These are phyloP conservation scores for Clonostachys sp. DNA, from an alignment of 2,329 filamentous ascomycete species.

Conservation along the genomic window DNA sequence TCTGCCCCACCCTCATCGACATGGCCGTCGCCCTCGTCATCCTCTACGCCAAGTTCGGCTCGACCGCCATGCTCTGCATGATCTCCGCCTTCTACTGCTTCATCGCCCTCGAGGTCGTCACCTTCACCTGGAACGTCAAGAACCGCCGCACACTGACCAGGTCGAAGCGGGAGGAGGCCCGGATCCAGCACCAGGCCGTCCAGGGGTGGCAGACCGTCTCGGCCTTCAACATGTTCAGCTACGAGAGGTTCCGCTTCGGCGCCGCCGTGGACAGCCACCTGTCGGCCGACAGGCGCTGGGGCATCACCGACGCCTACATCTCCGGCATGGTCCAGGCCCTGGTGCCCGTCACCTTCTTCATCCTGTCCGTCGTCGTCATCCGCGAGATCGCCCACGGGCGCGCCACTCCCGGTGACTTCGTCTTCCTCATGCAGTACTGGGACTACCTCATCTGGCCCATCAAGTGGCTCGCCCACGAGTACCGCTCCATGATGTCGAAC, in stretches of 20 bases:
- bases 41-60: slow-evolving; percentile 58
- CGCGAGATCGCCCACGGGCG: slow-evolving; percentile 43
- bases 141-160: slow-evolving; percentile 29
- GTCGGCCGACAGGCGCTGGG: slow-evolving; percentile 13
- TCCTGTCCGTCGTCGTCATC: slow-evolving; percentile 62
- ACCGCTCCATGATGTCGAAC: slow-evolving; percentile 32
- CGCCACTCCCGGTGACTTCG: slow-evolving; percentile 63
- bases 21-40: slow-evolving; percentile 55
- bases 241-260: slow-evolving; percentile 50
- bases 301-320: slow-evolving; percentile 51
- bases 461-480: slow-evolving; percentile 14
- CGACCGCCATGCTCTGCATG: slow-evolving; percentile 44
- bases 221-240: slow-evolving; percentile 54
- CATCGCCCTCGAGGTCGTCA: slow-evolving; percentile 15
- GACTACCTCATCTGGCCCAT: slow-evolving; percentile 50
- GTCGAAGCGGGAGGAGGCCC: slow-evolving; percentile 40
- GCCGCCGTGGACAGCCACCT: slow-evolving; percentile 38
- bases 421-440: slow-evolving; percentile 71
- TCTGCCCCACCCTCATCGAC: slow-evolving; percentile 59
- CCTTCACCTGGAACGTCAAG: slow-evolving; percentile 28
- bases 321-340: slow-evolving; percentile 46
- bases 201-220: slow-evolving; percentile 56
- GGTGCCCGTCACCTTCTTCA: slow-evolving; percentile 48
- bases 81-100: slow-evolving; percentile 10
- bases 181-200: slow-evolving; percentile 49